Evolutionary conservation across 306 rosid genomes (phyloP), one percentile per base, ranked within the genome.

Genomic region (Morella rubra): DNA sequence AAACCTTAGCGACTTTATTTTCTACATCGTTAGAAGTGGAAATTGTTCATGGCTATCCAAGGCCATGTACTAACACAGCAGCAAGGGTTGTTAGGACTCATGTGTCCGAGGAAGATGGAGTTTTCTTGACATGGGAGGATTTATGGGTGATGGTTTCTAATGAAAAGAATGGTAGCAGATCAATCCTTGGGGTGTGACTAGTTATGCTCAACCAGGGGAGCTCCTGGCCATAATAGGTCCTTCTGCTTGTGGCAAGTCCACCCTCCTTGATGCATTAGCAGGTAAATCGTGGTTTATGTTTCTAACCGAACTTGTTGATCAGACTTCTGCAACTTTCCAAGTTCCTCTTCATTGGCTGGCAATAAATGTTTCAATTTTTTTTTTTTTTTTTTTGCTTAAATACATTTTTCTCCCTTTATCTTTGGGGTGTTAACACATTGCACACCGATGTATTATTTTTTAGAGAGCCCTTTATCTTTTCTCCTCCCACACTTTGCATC

Each of bases 81-180:
- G 11, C 6, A 3, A 12, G 22, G 6, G 64, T 20, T 20, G 64
- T 56, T 20, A 56, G 64, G 20, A n/a, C 15, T 8, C 11, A 19
- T 13, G 64, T 47, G 14, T 10, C 8, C 24, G 51, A 47, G 8
- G 69, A 24, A 18, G 8, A 44, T 3, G 69, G 77, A 14, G 56
- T 45, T 59, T 73, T 44, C 44, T 45, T 59, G 77, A 59, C 77
- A 73, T 73, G 77, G 77, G 18, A 73, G 22, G 77, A 73, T 24
- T 40, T 73, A 6, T 44, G 69, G 55, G 77, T 73, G 77, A 58
- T 27, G 4, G 58, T 73, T 56, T 8, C 69, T 7, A 20, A 45
- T 22, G 27, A 45, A 20, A 73, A 58, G 55, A 46, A 1, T 2
- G 52, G 56, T 8, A 22, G 10, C 3, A 73, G 22, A 59, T 32